These are phyloP conservation scores for Fusarium kyushuense DNA, from an alignment of 2,329 filamentous ascomycete genomes.

Conservation along the genomic window DNA sequence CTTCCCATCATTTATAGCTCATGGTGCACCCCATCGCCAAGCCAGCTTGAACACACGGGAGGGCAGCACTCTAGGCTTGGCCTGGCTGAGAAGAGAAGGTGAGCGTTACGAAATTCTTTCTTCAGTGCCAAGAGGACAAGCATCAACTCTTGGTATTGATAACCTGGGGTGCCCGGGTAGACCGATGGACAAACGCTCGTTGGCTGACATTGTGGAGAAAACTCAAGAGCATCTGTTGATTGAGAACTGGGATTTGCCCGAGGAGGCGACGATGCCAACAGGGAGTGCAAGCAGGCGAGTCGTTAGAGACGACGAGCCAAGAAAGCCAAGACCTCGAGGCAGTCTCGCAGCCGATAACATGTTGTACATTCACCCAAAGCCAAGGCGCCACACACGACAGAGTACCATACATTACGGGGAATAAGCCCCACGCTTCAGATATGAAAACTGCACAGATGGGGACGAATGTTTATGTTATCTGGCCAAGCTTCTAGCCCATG, in stretches of 20 bases:
- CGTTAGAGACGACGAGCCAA: conserved; percentile 31
- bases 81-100: conserved; percentile 38
- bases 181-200: conserved; percentile 23
- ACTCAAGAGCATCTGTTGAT: conserved; percentile 18
- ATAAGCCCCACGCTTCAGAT: conserved; percentile 3
- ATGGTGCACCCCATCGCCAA: conserved; percentile 30
- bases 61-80: conserved; percentile 35
- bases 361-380: conserved; percentile 38
- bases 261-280: conserved; percentile 42
- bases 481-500: conserved; percentile 26
- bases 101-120: conserved; percentile 35
- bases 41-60: conserved; percentile 22
- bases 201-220: conserved; percentile 35
- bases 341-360: conserved; percentile 37
- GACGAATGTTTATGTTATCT: conserved; percentile 36
- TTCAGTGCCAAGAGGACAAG: conserved; percentile 37
- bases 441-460: conserved; percentile 27
- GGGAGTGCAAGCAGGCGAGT: conserved; percentile 25
- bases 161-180: conserved; percentile 30
- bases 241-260: conserved; percentile 36
- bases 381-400: conserved; percentile 35
- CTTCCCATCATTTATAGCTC: conserved; percentile 34
- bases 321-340: conserved; percentile 37
- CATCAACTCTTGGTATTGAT: conserved; percentile 28
- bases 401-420: conserved; percentile 32